Percentiles rank a stretch among this genome's conserved stretches.
Conservation (phyloP, 495 filamentous ascomycete genomes). For the Aspergillus diversus region DNA sequence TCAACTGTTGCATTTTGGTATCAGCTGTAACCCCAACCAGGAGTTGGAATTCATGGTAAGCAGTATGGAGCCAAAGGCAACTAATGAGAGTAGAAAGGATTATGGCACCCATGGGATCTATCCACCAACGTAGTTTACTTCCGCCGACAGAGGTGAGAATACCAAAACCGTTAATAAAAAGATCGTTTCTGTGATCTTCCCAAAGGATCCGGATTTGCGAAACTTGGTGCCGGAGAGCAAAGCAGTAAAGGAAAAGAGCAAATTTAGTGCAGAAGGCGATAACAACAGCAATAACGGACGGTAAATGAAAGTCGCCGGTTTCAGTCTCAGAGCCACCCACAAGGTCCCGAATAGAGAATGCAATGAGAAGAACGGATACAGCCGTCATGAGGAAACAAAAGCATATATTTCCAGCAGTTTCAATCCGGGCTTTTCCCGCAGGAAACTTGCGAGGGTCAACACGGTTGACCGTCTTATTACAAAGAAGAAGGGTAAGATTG, state of each 20-base stretch:
- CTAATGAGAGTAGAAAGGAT: constrained; percentile 77
- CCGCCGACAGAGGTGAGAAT: constrained; percentile 87
- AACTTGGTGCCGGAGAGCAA: constrained; percentile 84
- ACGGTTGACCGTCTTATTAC: constrained; percentile 82
- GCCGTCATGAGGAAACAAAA: constrained; percentile 97
- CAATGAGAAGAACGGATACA: constrained; percentile 89
- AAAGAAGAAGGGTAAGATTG: constrained; percentile 86
- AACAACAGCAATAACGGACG: constrained; percentile 85
- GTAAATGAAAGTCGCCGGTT: constrained; percentile 66
- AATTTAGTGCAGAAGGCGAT: constrained; percentile 86
- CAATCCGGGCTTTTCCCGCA: constrained; percentile 90
- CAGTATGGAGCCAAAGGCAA: constrained; percentile 78
- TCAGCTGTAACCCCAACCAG: constrained; percentile 87
- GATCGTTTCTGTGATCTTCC: constrained; percentile 87
- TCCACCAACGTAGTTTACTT: constrained; percentile 87
- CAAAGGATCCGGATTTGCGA: constrained; percentile 91
- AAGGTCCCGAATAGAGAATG: constrained; percentile 78
- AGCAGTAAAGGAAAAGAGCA: constrained; percentile 87
- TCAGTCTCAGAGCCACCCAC: constrained; percentile 40
- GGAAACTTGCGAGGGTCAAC: constrained; percentile 93
- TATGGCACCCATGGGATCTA: constrained; percentile 92
- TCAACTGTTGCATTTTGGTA: constrained; percentile 85
- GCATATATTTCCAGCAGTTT: constrained; percentile 94
- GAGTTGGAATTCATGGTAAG: constrained; percentile 86
- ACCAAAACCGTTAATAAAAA: constrained; percentile 91